These are phyloP conservation scores for Shiraia sp. DNA, from an alignment of 2,329 filamentous ascomycete genomes.

Conservation along the genomic window DNA sequence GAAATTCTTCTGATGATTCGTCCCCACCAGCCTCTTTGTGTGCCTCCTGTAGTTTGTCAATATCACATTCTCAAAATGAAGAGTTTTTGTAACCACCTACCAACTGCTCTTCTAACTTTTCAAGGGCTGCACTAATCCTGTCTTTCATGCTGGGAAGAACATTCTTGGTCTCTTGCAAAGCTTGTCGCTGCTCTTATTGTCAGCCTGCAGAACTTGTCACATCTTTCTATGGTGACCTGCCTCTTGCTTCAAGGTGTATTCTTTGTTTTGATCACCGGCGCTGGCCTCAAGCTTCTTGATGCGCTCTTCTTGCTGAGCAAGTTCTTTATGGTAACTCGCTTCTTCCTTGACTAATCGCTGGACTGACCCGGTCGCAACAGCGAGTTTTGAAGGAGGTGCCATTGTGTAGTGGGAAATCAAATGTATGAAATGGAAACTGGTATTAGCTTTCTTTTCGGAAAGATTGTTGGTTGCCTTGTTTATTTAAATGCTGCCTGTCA, in stretches of 20 bases:
- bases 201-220: constrained; percentile 1
- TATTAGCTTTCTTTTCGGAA: constrained; percentile 10
- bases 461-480: constrained; percentile 18
- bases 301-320: constrained; percentile 72
- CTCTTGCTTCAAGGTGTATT: constrained; percentile 84
- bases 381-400: constrained; percentile 75
- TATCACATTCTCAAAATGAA: constrained; percentile 13
- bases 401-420: constrained; percentile 54
- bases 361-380: constrained; percentile 79
- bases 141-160: constrained; percentile 74
- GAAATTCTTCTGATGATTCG: constrained; percentile 48
- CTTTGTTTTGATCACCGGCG: constrained; percentile 72
- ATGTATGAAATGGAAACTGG: neutral
- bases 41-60: constrained; percentile 40
- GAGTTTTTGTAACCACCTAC: constrained; percentile 56
- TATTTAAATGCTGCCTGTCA: constrained; percentile 1
- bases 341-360: constrained; percentile 90
- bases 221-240: constrained; percentile 51
- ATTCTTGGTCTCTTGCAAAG: constrained; percentile 83
- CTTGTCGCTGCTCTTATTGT: constrained; percentile 63
- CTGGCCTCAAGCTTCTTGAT: constrained; percentile 68
- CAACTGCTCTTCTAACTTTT: constrained; percentile 75
- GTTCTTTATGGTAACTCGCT: constrained; percentile 84
- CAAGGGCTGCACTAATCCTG: constrained; percentile 72
- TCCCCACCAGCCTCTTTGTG: constrained; percentile 46